Base-by-base conservation (phyloP, 2,329 filamentous ascomycete genomes). In the Aureobasidium lini region DNA sequence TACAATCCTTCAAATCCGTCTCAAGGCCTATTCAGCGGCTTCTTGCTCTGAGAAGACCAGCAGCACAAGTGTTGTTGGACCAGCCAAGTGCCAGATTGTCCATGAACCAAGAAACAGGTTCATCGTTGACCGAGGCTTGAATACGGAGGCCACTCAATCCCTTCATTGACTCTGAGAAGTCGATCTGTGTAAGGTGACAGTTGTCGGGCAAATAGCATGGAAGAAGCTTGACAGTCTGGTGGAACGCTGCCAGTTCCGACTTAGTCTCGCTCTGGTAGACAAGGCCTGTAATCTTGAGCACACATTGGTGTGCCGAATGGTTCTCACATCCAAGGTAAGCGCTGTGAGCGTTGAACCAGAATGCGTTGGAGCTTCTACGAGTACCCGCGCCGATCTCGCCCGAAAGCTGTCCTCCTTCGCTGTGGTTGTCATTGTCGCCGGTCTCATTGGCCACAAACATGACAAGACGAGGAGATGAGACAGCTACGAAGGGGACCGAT, bases 1-100 rank as follows among this genome's bases (percentile, higher is more conserved):
- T 54, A 54, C 50, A 54, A 43, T 42, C n/a, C 2, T 13, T 31
- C 42, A 44, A 13, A 80, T 90, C 87, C 6, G 85, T 85, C 85
- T 54, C 88, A 79, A 31, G 81, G 79, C 64, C 86, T 15, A 89
- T 60, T 88, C 80, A 67, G 86, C 90, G 7, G 88, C 88, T 52
- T 88, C 87, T 60, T 90, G 72, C 69, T 90, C 93, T 46, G 86
- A 87, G 0, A 88, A 88, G 66, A 80, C 86, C 79, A 56, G 79
- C 78, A 37, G 69, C 71, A 63, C 79, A 81, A 42, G 70, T 77
- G 62, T 76, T 76, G 69, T 81, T 76, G 59, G 69, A 73, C 79
- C 79, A 82, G 43, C 71, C 73, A 66, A 80, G 66, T 47, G 71
- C 63, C 59, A 81, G 65, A 60, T 78, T 72, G 63, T 81, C 79